Percentiles rank a stretch among this genome's conserved stretches.
These are phyloP conservation scores for Amanita thiersii DNA, from an alignment of 768 basidiomycete genomes.

Conservation along the genomic window DNA sequence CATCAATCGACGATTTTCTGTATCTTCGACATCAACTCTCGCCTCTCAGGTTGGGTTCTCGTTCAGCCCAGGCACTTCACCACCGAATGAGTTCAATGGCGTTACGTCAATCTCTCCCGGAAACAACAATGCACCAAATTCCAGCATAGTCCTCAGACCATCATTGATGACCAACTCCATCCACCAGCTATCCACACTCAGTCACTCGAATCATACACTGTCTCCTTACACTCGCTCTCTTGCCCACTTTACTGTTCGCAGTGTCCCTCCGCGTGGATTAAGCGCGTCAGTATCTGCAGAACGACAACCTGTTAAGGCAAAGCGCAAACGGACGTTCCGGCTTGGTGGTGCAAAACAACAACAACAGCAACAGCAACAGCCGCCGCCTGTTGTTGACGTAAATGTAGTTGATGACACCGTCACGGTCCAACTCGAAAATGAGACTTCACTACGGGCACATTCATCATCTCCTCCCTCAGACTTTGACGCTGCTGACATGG, in stretches of 20 bases:
- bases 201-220: conserved; percentile 86
- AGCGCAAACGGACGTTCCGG: conserved; percentile 64
- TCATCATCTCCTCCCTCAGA: conserved; percentile 13
- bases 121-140: conserved; percentile 28
- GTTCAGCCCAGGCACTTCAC: conserved; percentile 15
- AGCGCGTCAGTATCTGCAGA: conserved; percentile 26
- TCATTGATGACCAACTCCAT: conserved; percentile 64
- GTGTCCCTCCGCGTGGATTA: conserved; percentile 58
- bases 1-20: conserved; percentile 26
- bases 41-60: conserved; percentile 12
- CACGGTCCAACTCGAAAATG: no score
- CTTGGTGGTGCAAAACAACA: conserved; percentile 30
- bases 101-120: conserved; percentile 13
- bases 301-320: conserved; percentile 59
- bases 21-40: conserved; percentile 22
- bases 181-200: conserved; percentile 80
- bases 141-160: conserved; percentile 59
- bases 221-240: conserved; percentile 89
- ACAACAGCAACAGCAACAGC: conserved; percentile 11
- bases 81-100: conserved; percentile 12
- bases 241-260: conserved; percentile 88
- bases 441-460: conserved; percentile 11
- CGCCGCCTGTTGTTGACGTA: background rate
- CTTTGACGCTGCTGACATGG: conserved; percentile 42
- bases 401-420: conserved; percentile 8